phyloP scores from a whole-genome alignment of 768 basidiomycete species.

The Tubosaeta sp. region DNA sequence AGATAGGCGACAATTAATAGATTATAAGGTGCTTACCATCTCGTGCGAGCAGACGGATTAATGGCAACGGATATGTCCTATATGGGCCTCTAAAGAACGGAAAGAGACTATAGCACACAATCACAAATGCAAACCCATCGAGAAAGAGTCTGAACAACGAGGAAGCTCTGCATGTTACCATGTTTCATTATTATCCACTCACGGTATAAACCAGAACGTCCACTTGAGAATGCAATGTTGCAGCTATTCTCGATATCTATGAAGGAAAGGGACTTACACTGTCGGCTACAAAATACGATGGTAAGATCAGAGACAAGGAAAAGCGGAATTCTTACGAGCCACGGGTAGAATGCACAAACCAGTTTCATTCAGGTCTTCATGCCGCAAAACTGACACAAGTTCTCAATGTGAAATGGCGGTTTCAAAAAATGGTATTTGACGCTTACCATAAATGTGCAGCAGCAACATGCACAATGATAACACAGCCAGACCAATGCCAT shows the following conservation, averaged over 20 bases:
- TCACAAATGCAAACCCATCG: constrained; percentile 6
- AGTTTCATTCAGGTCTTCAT: constrained; percentile 3
- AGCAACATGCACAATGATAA: background rate
- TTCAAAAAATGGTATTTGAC: background rate
- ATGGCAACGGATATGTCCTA: background rate
- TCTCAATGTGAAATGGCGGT: too few relatives aligned
- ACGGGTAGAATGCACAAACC: constrained; percentile 12
- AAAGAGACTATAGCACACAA: constrained; percentile 5
- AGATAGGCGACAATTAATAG: too few relatives aligned
- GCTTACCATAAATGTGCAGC: background rate
- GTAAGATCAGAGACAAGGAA: too few relatives aligned
- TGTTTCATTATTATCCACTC: background rate
- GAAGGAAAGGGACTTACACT: constrained; percentile 1
- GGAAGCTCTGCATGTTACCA: background rate
- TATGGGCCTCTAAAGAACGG: background rate
- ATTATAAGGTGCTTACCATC: constrained; percentile 7
- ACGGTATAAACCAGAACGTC: constrained; percentile 1
- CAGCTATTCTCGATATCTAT: too few relatives aligned
- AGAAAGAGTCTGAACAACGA: constrained; percentile 3
- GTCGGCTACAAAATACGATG: background rate
- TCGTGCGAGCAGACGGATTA: constrained; percentile 4
- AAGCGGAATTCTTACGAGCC: constrained; percentile 1
- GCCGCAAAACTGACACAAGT: background rate
- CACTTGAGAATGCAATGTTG: constrained; percentile 7
- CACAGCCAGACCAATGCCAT: background rate